A percentile compares a stretch with the other conserved stretches of the same genome.
These are phyloP conservation scores for Geosiphon pyriformis DNA, from an alignment of 192 early-diverging fungal genomes.

Conservation along the genomic window DNA sequence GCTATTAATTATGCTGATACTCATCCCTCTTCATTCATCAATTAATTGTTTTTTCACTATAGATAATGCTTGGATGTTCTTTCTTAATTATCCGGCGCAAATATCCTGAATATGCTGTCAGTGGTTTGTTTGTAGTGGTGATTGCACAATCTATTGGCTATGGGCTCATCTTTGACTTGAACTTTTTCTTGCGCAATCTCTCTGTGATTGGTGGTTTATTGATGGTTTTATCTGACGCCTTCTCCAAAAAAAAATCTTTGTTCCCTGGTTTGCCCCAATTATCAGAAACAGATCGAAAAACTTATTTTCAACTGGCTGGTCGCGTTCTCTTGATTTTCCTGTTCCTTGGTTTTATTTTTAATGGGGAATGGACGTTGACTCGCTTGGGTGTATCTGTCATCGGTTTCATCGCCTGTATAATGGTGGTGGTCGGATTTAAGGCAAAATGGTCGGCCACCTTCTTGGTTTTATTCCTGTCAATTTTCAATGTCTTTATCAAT, in stretches of 20 bases:
- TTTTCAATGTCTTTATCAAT: conserved; percentile 90
- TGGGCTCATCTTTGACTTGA: conserved; percentile 84
- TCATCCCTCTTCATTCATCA: too few relatives aligned
- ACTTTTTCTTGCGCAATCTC: conserved; percentile 87
- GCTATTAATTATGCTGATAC: too few relatives aligned
- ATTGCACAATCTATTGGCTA: conserved; percentile 89
- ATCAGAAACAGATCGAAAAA: conserved; percentile 78
- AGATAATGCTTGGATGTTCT: conserved; percentile 79
- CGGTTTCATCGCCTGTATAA: conserved; percentile 78
- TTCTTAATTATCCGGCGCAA: conserved; percentile 76
- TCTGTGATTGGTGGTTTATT: conserved; percentile 92
- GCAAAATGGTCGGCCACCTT: conserved; percentile 95
- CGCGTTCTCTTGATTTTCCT: conserved; percentile 88
- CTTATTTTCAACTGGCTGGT: conserved; percentile 89
- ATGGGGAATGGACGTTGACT: conserved; percentile 71
- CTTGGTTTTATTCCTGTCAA: conserved; percentile 78
- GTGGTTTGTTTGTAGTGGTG: conserved; percentile 75
- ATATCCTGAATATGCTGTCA: conserved; percentile 78
- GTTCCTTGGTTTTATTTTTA: conserved; percentile 85
- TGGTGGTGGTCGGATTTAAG: conserved; percentile 98
- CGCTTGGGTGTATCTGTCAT: conserved; percentile 68
- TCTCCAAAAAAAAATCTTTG: conserved; percentile 62
- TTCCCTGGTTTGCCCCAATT: conserved; percentile 88
- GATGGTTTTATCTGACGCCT: conserved; percentile 86
- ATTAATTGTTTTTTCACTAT: conserved; percentile 7